Evolutionary conservation across 805 yeast species (phyloP), one percentile per base, ranked within the genome.

Genomic region (Torulaspora maleeae): DNA sequence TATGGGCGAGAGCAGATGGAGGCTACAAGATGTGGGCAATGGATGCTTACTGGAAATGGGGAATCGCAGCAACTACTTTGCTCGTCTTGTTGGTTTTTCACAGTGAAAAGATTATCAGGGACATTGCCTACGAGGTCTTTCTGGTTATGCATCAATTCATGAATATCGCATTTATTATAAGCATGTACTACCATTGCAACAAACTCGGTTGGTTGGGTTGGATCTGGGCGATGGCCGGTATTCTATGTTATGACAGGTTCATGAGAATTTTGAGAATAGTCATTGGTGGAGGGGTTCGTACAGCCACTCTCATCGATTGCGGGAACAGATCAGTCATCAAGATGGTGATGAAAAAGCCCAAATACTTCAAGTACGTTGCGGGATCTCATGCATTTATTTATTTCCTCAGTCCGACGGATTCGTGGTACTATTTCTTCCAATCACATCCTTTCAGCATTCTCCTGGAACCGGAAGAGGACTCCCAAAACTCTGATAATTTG

Each of bases 391-490:
- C 74, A 1, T 83, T 68, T 54, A 63, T 85, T 34, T 75, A 80
- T 62, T 79, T 83, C 59, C 50, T 81, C 46, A 67, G 76, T 36
- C 70, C 75, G 15, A 58, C 65, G 2, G 64, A 72, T 30, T 79
- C 82, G 60, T 82, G 82, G 80, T 59, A 56, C 38, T 58, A 55
- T 34, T 48, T 54, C 15, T 56, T 56, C 41, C 87, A 83, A 60
- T 77, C 83, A 4, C 89, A 84, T 60, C 90, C 91, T 4, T 83
- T 85, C 64, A 81, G 90, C 1, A 60, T 77, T 6, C 67, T 76
- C 41, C 64, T 75, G 2, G 59, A 60, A 3, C 62, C 67, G 0
- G 61, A 67, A 27, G 66, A 65, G 22, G 67, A 69, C 44, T 63
- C 65, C 37, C 56, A 30, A 5, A 46, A 54, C 22, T 36, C 52